Percentiles rank a stretch among this genome's conserved stretches.
Conservation (phyloP, 2,329 filamentous ascomycete genomes). For the Metarhizium rileyi region DNA sequence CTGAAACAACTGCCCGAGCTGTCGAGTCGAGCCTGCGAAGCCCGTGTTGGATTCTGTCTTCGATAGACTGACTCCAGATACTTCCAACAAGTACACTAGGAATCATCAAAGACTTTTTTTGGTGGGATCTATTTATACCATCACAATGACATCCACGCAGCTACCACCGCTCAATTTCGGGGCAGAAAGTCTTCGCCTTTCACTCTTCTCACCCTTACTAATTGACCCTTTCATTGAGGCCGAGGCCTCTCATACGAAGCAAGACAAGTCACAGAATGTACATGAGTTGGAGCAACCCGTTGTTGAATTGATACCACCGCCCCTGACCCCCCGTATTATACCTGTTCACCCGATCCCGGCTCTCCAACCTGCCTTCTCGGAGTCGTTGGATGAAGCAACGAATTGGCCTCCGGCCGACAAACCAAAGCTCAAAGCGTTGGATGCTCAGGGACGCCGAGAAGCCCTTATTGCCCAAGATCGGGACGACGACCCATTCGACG, state of each 20-base stretch:
- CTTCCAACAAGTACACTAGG: not conserved
- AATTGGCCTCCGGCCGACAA: constrained; percentile 34
- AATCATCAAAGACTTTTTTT: not conserved
- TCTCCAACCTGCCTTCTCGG: constrained; percentile 75
- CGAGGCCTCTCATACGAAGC: not conserved
- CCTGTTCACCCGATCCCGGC: constrained; percentile 57
- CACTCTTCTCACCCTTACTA: constrained; percentile 17
- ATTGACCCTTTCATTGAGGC: constrained; percentile 5
- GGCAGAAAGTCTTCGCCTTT: constrained; percentile 19
- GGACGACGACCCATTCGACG: constrained; percentile 61
- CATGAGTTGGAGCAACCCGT: constrained; percentile 1
- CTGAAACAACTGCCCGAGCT: not conserved
- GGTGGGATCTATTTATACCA: not conserved
- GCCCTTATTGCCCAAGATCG: constrained; percentile 57
- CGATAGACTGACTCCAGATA: not conserved
- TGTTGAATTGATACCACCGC: constrained; percentile 7
- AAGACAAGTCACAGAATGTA: not conserved
- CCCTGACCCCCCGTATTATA: constrained; percentile 15
- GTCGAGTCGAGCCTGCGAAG: not conserved
- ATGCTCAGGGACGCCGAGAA: constrained; percentile 53
- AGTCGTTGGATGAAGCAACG: constrained; percentile 66
- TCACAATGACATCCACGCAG: constrained; percentile 18
- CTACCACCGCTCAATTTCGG: constrained; percentile 21
- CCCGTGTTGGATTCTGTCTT: not conserved
- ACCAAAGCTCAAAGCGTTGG: constrained; percentile 42